Percentiles rank a stretch among this genome's conserved stretches.
Evolutionary conservation across 2,329 filamentous ascomycete genomes (phyloP).

Genomic region (Colletotrichum coccodes): DNA sequence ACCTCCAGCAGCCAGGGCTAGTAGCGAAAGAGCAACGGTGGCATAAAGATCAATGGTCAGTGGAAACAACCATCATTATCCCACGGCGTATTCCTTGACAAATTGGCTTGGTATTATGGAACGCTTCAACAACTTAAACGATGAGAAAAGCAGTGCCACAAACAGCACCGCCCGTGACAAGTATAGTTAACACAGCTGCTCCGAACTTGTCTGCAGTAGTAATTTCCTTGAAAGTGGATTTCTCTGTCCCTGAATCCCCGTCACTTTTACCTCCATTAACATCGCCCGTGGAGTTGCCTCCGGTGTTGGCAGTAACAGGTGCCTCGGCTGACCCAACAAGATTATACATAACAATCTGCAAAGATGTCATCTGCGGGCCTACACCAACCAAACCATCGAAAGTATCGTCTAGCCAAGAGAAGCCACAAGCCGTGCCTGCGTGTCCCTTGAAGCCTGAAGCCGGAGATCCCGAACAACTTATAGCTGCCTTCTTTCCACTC

Average conservation of each 20-base stretch:
- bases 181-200: conserved; percentile 71
- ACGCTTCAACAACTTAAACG: not conserved
- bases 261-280: conserved; percentile 34
- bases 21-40: no score
- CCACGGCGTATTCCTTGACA: no score
- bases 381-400: conserved; percentile 61
- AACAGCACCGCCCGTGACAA: conserved; percentile 60
- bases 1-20: no score
- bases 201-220: conserved; percentile 74
- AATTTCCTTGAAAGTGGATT: conserved; percentile 35
- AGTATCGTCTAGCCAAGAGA: conserved; percentile 65
- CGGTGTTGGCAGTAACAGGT: conserved; percentile 58
- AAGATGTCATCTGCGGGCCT: conserved; percentile 67
- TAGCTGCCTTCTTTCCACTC: conserved; percentile 68
- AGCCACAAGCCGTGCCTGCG: conserved; percentile 65
- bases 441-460: conserved; percentile 59
- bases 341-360: conserved; percentile 61
- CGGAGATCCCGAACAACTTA: conserved; percentile 69
- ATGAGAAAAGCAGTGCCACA: conserved; percentile 34
- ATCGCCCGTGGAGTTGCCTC: conserved; percentile 62
- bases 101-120: not conserved
- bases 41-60: no score
- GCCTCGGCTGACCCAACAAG: conserved; percentile 51
- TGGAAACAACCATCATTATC: no score
- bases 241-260: not conserved